A percentile compares a stretch with the other conserved stretches of the same genome.
Conservation (phyloP, 148 eudicot genomes). For the Vaccinium darrowii region DNA sequence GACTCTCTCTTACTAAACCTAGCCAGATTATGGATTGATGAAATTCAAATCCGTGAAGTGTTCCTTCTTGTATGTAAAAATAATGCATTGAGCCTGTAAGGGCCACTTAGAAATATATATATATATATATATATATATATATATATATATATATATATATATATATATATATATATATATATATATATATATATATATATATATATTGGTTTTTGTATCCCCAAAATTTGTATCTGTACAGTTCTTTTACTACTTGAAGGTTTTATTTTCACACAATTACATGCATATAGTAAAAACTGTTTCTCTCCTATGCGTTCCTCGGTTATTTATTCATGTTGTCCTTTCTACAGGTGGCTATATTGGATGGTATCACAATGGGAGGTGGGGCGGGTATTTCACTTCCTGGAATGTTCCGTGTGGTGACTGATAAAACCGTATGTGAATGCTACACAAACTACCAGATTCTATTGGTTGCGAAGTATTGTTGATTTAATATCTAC, state of each 20-base stretch:
- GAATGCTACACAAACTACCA: not conserved
- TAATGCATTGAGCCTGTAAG: not conserved
- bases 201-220: not conserved
- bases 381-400: constrained; percentile 84
- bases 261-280: not conserved
- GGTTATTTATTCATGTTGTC: not conserved
- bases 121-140: too few species aligned
- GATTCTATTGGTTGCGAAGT: not conserved
- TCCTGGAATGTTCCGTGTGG: constrained; percentile 89
- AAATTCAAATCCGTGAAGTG: not conserved
- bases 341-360: constrained; percentile 67
- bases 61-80: not conserved
- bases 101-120: not conserved
- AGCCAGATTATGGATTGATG: not conserved
- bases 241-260: not conserved
- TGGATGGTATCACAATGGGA: constrained; percentile 92
- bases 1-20: not conserved
- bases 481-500: not conserved
- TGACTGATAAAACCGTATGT: constrained; percentile 51
- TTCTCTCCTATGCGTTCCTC: too few species aligned
- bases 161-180: too few species aligned
- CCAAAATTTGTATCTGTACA: not conserved
- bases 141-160: too few species aligned
- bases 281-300: not conserved
- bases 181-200: too few species aligned